A percentile compares a stretch with the other conserved stretches of the same genome.
phyloP scores from a whole-genome alignment of 768 basidiomycete genomes.

The Agrocybe praecox region DNA sequence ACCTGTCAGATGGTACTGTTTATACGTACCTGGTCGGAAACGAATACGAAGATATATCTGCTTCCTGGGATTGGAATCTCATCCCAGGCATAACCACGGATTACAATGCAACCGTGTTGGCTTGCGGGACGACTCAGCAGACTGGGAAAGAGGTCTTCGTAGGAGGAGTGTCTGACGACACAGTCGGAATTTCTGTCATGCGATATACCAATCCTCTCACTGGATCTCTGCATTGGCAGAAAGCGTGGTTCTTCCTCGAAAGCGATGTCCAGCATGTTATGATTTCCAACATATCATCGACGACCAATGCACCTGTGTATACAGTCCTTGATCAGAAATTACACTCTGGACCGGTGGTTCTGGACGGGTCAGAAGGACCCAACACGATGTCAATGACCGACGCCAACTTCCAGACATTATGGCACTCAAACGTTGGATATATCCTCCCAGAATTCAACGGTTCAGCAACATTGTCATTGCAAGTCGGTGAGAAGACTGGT shows the following conservation, averaged over 20 bases:
- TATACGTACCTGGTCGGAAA: slow-evolving; percentile 66
- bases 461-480: slow-evolving; percentile 35
- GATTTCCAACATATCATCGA: slow-evolving; percentile 52
- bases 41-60: slow-evolving; percentile 76
- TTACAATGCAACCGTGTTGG: slow-evolving; percentile 56
- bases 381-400: background rate
- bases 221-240: slow-evolving; percentile 57
- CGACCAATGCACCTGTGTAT: slow-evolving; percentile 48
- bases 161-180: slow-evolving; percentile 64
- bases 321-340: slow-evolving; percentile 71
- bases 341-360: slow-evolving; percentile 33
- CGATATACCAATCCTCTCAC: slow-evolving; percentile 68
- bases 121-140: slow-evolving; percentile 43
- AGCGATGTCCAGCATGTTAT: slow-evolving; percentile 66
- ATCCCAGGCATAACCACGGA: slow-evolving; percentile 75
- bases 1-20: slow-evolving; percentile 65
- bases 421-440: slow-evolving; percentile 73
- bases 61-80: slow-evolving; percentile 78
- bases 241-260: slow-evolving; percentile 74
- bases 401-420: slow-evolving; percentile 41
- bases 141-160: slow-evolving; percentile 60
- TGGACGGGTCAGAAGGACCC: slow-evolving; percentile 34
- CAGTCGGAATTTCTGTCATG: slow-evolving; percentile 61
- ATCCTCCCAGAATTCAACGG: slow-evolving; percentile 36
- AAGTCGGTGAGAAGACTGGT: slow-evolving; percentile 53